Evolutionary conservation across 768 basidiomycete genomes (phyloP), one percentile per base, ranked within the genome.

Genomic region (Psilocybe tampanensis): DNA sequence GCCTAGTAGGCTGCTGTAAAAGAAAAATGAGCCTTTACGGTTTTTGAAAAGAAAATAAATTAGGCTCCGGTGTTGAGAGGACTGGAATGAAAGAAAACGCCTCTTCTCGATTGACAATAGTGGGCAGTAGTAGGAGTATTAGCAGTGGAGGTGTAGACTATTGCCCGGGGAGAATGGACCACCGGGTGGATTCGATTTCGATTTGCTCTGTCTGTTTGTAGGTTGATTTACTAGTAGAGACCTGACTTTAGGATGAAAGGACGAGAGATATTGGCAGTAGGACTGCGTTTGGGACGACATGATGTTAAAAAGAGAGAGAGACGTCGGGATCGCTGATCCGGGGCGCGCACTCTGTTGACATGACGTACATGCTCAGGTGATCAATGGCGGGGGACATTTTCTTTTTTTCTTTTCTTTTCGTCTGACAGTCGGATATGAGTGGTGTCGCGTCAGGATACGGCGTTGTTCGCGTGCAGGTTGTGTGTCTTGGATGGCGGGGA

Each of bases 151-250:
- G 15, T 39, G 13, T 39, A 39, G 29, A 29, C 29, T 29, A 29
- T 29, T 4, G 29, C 9, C 24, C 44, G 48, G 55, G 23, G 42
- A 43, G 21, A 19, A 42, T 19, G 29, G 29, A 50, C 13, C 15
- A 44, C 49, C 43, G 49, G 26, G 15, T 43, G 5, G 6, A 24
- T 56, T 56, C 55, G 36, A 39, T 15, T 39, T 39, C 36, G 55
- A 56, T 56, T 49, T 43, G 43, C 26, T 51, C 55, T 56, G 55
- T 56, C 55, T 29, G 29, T 43, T 32, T 8, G 22, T 33, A 8
- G 17, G 23, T 32, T 33, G 29, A 32, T 48, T 29, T 33, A 32
- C n/a, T n/a, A n/a, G 32, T 13, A 26, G 29, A 29, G 29, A 29
- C 29, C 29, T 29, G 29, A 29, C 9, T 29, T 29, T 29, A 29